Percentiles rank a stretch among this genome's conserved stretches.
Evolutionary conservation across 202 grass and related monocot genomes (phyloP).

Genomic region (Carex arenaria): DNA sequence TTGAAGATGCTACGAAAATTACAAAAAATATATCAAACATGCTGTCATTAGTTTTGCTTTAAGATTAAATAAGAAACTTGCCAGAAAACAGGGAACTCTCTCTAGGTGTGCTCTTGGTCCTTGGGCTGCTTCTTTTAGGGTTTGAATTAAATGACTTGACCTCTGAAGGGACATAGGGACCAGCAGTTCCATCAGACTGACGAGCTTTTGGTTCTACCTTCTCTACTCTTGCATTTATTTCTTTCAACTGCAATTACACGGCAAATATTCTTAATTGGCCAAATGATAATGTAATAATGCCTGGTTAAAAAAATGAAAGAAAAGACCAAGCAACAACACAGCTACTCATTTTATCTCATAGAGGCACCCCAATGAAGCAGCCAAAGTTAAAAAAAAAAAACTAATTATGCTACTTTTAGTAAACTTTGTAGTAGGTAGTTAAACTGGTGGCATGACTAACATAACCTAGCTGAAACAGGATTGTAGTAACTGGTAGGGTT

Average conservation of each 20-base stretch:
- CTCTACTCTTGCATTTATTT: constrained; percentile 91
- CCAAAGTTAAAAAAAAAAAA: neutral
- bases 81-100: constrained; percentile 81
- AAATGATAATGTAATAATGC: neutral
- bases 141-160: constrained; percentile 67
- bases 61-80: constrained; percentile 31
- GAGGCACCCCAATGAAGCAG: neutral
- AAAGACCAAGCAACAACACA: neutral
- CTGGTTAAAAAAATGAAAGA: neutral
- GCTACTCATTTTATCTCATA: neutral
- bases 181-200: constrained; percentile 43
- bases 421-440: neutral
- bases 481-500: neutral
- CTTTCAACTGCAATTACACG: constrained; percentile 70
- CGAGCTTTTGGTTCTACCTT: constrained; percentile 76
- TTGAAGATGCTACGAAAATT: neutral
- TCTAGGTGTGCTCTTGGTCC: constrained; percentile 42
- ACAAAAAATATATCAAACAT: neutral
- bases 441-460: neutral
- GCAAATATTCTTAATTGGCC: constrained; percentile 11
- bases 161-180: constrained; percentile 41
- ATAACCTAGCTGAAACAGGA: neutral
- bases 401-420: neutral
- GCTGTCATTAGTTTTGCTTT: neutral
- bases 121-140: constrained; percentile 80